Percentiles rank a stretch among this genome's conserved stretches.
phyloP scores from a whole-genome alignment of 495 filamentous ascomycete genomes.

The Neurospora sublineolata region DNA sequence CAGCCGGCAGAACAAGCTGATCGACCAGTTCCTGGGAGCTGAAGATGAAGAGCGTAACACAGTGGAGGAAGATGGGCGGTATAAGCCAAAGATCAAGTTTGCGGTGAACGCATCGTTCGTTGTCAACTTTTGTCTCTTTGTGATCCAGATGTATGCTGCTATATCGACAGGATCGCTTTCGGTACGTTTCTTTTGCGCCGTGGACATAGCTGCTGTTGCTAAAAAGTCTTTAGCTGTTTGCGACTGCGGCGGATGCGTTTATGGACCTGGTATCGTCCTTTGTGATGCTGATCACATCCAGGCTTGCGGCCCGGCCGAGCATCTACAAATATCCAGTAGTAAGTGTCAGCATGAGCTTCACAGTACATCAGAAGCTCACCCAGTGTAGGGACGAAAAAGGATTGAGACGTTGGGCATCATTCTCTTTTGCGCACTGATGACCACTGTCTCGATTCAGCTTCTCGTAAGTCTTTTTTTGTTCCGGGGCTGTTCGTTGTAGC shows the following conservation, averaged over 20 bases:
- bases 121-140: constrained; percentile 43
- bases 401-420: constrained; percentile 48
- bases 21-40: constrained; percentile 42
- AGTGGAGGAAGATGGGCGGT: constrained; percentile 35
- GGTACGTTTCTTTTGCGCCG: constrained; percentile 18
- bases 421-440: constrained; percentile 48
- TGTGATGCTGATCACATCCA: constrained; percentile 43
- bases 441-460: constrained; percentile 43
- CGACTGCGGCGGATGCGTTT: constrained; percentile 47
- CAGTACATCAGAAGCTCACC: constrained; percentile 6
- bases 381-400: constrained; percentile 36
- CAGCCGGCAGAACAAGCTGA: constrained; percentile 41
- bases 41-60: constrained; percentile 40
- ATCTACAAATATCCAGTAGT: constrained; percentile 47
- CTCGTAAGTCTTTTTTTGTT: constrained; percentile 23
- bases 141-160: constrained; percentile 48
- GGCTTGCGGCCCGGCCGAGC: constrained; percentile 39
- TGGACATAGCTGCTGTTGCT: constrained; percentile 10
- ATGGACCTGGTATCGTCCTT: constrained; percentile 49
- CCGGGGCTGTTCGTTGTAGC: not conserved
- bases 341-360: constrained; percentile 7
- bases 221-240: constrained; percentile 32
- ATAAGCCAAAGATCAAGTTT: constrained; percentile 44
- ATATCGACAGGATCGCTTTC: constrained; percentile 43
- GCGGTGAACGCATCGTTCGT: constrained; percentile 43